Evolutionary conservation across 1,284 basidiomycete genomes (phyloP).

Genomic region (Puccinia brachypodii): DNA sequence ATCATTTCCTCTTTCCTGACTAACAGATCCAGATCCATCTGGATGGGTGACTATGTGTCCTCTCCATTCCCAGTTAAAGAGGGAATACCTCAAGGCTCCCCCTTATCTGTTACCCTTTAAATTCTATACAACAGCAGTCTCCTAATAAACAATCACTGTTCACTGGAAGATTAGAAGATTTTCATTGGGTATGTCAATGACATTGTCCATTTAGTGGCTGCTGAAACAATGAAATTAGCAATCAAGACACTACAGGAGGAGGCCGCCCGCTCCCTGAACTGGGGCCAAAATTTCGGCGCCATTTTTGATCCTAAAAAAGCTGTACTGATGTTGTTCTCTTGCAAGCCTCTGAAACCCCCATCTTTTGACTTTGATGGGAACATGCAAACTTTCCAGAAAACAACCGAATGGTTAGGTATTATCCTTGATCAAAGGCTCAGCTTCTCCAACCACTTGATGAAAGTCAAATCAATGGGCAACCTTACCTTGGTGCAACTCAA

Average conservation of each 20-base stretch:
- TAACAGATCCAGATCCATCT: neutral
- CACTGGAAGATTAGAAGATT: neutral
- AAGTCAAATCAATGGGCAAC: slow-evolving; percentile 51
- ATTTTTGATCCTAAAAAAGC: slow-evolving; percentile 22
- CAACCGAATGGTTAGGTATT: slow-evolving; percentile 56
- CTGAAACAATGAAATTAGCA: neutral
- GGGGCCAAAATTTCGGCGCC: neutral
- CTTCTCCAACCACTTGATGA: slow-evolving; percentile 54
- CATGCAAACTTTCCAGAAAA: neutral
- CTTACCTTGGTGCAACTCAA: slow-evolving; percentile 53
- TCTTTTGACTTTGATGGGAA: neutral
- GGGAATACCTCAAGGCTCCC: slow-evolving; percentile 19
- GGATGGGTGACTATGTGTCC: slow-evolving; percentile 11
- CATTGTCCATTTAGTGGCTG: slow-evolving; percentile 8
- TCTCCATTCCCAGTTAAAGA: neutral
- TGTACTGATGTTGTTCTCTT: slow-evolving; percentile 12
- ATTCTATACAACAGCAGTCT: slow-evolving; percentile 26
- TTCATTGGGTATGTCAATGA: slow-evolving; percentile 14
- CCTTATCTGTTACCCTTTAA: slow-evolving; percentile 18
- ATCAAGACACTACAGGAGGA: neutral
- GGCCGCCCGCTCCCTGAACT: neutral
- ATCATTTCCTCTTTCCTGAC: slow-evolving; percentile 7
- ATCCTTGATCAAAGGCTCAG: slow-evolving; percentile 54
- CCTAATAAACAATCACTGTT: neutral
- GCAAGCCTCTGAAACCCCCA: neutral